These are phyloP conservation scores for Nasturtium officinale DNA, from an alignment of 345 rosid genomes.

Conservation along the genomic window DNA sequence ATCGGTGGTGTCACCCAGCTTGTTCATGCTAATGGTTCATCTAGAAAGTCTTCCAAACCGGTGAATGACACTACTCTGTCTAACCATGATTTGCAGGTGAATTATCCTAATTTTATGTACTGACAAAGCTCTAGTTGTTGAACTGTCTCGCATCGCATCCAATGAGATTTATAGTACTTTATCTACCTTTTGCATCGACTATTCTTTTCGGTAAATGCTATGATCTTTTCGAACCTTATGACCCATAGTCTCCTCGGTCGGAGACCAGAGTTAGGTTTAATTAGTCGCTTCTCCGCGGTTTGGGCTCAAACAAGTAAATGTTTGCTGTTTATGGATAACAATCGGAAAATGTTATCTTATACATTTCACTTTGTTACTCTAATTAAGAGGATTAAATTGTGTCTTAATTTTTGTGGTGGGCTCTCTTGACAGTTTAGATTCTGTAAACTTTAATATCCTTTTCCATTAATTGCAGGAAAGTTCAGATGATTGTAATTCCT, in stretches of 20 bases:
- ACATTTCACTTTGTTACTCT: conserved; percentile 22
- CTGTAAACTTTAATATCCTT: conserved; percentile 29
- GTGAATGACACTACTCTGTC: conserved; percentile 42
- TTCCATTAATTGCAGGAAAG: conserved; percentile 55
- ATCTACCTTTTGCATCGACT: conserved; percentile 19
- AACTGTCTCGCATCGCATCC: not conserved
- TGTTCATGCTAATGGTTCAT: conserved; percentile 61
- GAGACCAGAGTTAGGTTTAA: not conserved
- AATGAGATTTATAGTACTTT: conserved; percentile 15
- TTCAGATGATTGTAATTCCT: conserved; percentile 51
- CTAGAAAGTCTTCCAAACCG: conserved; percentile 43
- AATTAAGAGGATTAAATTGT: conserved; percentile 12
- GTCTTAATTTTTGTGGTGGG: conserved; percentile 24
- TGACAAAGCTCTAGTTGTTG: conserved; percentile 10
- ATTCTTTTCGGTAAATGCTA: conserved; percentile 16
- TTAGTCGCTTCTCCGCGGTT: not conserved
- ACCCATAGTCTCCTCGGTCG: conserved; percentile 27
- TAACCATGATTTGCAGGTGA: conserved; percentile 61
- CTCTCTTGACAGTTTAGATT: conserved; percentile 35
- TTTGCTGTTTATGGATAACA: conserved; percentile 29
- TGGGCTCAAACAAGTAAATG: conserved; percentile 22
- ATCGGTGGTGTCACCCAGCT: conserved; percentile 63
- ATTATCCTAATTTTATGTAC: conserved; percentile 4
- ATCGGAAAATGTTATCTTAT: not conserved
- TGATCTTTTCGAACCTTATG: conserved; percentile 6